phyloP scores from a whole-genome alignment of 73 alveolate genomes.

The Paramecium tetraurelia region DNA sequence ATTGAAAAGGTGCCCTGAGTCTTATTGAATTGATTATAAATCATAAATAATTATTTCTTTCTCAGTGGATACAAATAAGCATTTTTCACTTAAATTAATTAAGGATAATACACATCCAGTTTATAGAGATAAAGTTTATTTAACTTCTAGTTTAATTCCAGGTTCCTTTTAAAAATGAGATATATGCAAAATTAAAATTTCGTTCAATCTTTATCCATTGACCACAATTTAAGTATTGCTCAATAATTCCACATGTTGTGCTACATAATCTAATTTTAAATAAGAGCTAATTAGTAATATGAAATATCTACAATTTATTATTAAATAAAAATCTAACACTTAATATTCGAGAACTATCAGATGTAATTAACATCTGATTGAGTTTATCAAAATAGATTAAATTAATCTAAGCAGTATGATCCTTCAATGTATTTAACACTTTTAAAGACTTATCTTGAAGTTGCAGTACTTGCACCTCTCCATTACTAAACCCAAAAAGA shows the following conservation, averaged over 20 bases:
- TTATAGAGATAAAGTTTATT: neutral
- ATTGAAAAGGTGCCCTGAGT: neutral
- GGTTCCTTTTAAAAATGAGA: neutral
- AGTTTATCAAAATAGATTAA: neutral
- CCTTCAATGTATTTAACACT: neutral
- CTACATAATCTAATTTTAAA: conserved; percentile 18
- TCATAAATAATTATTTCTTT: neutral
- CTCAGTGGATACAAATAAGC: conserved; percentile 2
- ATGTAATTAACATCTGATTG: neutral
- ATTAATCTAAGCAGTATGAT: neutral
- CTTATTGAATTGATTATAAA: neutral
- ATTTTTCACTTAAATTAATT: conserved; percentile 18
- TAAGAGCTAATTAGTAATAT: neutral
- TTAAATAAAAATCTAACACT: neutral
- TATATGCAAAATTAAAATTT: neutral
- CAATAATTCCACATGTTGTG: neutral
- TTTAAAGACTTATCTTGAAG: neutral
- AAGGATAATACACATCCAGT: conserved; percentile 10
- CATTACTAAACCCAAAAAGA: neutral
- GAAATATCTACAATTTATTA: neutral
- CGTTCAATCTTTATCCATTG: neutral
- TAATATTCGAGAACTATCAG: neutral
- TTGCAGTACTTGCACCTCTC: neutral
- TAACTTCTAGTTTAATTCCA: neutral
- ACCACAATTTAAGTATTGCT: neutral